Evolutionary conservation across 1,284 basidiomycete genomes (phyloP).

Genomic region (Stygiomarasmius scandens): DNA sequence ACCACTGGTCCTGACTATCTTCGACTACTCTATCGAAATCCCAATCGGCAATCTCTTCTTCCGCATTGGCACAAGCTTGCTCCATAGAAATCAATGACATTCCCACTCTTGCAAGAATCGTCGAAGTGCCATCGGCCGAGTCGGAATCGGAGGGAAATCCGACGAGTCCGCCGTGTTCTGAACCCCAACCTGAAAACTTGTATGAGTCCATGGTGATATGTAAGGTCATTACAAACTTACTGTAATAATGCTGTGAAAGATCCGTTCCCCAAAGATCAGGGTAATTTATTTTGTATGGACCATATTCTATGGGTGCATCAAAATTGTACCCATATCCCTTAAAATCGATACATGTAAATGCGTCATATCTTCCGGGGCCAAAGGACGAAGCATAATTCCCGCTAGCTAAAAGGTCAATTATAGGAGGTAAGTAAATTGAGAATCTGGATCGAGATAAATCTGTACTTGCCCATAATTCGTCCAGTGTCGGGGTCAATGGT

Average conservation of each 20-base stretch:
- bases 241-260: slow-evolving; percentile 50
- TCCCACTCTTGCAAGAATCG: slow-evolving; percentile 57
- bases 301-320: slow-evolving; percentile 50
- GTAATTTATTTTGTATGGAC: slow-evolving; percentile 55
- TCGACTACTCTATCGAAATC: slow-evolving; percentile 51
- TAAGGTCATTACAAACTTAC: slow-evolving; percentile 28
- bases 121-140: slow-evolving; percentile 28
- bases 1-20: slow-evolving; percentile 52
- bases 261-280: slow-evolving; percentile 50
- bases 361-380: slow-evolving; percentile 53
- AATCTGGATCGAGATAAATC: no score
- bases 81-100: slow-evolving; percentile 61
- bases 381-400: slow-evolving; percentile 45
- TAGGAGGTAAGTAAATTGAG: neutral
- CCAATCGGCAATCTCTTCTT: slow-evolving; percentile 61
- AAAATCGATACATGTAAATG: slow-evolving; percentile 64
- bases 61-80: slow-evolving; percentile 61
- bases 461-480: slow-evolving; percentile 32
- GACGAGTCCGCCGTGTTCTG: slow-evolving; percentile 53
- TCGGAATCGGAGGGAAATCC: slow-evolving; percentile 47
- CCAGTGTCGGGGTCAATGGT: slow-evolving; percentile 48
- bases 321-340: slow-evolving; percentile 55
- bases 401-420: slow-evolving; percentile 25
- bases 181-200: slow-evolving; percentile 30
- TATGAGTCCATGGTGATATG: neutral